Conservation (phyloP, 495 filamentous ascomycete species). For the Sphaerosporella brunnea region DNA sequence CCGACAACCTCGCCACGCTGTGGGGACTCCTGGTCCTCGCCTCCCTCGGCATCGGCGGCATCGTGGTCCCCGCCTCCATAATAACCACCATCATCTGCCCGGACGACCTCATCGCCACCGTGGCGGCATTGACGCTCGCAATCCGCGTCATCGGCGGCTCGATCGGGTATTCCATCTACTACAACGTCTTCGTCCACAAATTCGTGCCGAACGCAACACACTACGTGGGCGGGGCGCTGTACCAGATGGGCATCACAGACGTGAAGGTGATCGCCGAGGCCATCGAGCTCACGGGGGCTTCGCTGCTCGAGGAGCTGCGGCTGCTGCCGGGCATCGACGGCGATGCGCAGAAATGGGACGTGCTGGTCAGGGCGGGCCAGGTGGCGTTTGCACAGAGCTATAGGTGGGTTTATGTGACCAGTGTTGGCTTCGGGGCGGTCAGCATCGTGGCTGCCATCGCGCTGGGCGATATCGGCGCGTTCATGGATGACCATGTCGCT, state of each 20-base stretch:
- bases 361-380: constrained; percentile 44
- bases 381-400: constrained; percentile 45
- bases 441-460: constrained; percentile 46
- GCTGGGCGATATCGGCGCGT: constrained; percentile 45
- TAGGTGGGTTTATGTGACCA: constrained; percentile 49
- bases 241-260: constrained; percentile 37
- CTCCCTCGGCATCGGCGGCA: constrained; percentile 53
- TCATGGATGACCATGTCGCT: constrained; percentile 52
- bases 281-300: constrained; percentile 40
- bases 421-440: constrained; percentile 47
- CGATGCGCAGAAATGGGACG: constrained; percentile 36
- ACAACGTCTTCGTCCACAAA: constrained; percentile 55
- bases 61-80: constrained; percentile 53
- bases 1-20: constrained; percentile 42
- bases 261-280: constrained; percentile 29
- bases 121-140: constrained; percentile 54
- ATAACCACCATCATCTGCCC: constrained; percentile 59
- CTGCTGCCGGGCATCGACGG: constrained; percentile 40
- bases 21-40: constrained; percentile 47
- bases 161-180: constrained; percentile 58
- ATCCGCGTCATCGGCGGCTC: constrained; percentile 54
- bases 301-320: constrained; percentile 36
- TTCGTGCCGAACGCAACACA: constrained; percentile 36
- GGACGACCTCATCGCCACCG: constrained; percentile 54
- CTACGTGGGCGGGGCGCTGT: constrained; percentile 39